A percentile compares a stretch with the other conserved stretches of the same genome.
Conservation (phyloP, 2,329 filamentous ascomycete genomes). For the Drechslera avenae region DNA sequence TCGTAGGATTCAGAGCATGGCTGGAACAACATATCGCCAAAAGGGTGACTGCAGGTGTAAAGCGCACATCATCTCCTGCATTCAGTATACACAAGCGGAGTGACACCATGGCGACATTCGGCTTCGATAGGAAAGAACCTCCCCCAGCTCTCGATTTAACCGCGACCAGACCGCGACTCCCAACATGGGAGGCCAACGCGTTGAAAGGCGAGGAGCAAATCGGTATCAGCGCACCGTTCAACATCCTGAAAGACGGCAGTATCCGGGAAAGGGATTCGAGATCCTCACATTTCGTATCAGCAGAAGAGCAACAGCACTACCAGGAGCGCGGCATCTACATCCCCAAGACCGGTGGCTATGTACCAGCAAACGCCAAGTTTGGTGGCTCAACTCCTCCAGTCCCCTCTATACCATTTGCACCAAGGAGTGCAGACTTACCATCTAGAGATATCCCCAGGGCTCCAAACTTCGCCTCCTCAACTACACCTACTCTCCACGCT, state of each 20-base stretch:
- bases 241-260: conserved; percentile 30
- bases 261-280: neutral
- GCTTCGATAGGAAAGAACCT: conserved; percentile 18
- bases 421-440: no score
- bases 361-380: no score
- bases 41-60: conserved; percentile 5
- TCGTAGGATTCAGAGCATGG: conserved; percentile 30
- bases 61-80: neutral
- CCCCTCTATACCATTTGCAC: no score
- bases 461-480: no score
- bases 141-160: conserved; percentile 10
- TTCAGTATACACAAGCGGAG: conserved; percentile 2
- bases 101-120: conserved; percentile 27
- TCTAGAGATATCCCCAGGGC: no score
- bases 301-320: conserved; percentile 12
- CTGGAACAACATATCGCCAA: conserved; percentile 37
- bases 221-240: conserved; percentile 28
- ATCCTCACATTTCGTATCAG: neutral
- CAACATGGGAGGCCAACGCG: conserved; percentile 20
- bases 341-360: conserved; percentile 5
- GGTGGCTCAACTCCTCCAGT: no score
- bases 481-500: no score
- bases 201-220: conserved; percentile 27
- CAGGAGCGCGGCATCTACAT: conserved; percentile 16
- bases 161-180: conserved; percentile 2